Base-by-base conservation (phyloP, 257 asterid species). In the Voacanga thouarsii region DNA sequence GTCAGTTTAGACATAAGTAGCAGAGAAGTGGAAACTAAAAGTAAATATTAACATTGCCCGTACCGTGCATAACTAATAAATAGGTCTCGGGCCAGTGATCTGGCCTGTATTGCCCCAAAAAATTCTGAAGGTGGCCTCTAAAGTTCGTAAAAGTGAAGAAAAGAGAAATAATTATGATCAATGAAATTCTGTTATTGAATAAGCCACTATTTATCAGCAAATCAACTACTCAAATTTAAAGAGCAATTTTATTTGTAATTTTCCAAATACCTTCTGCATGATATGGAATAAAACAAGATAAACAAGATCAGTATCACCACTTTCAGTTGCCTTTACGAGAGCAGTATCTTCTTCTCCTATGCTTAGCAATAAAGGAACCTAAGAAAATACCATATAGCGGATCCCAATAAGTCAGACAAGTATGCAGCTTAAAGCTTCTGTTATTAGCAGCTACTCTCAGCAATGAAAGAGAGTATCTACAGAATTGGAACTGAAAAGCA, bases 241-340 rank as follows among this genome's bases (percentile, higher is more conserved):
- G 33, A 23, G 61, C 26, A 55, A 71, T 72, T 47, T 43, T 12
- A 57, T 60, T 18, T 18, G 12, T 28, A 73, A 78, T 39, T 82
- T 70, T 73, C 43, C 71, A 59, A 79, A 72, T 72, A 93, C 99
- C 99, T 96, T 96, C 79, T 87, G 92, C 97, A 97, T 89, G 75
- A 93, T 88, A 82, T 96, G 97, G 80, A 96, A 94, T 83, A 96
- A 82, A 77, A 93, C 99, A 80, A 96, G 99, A 83, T 93, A 96
- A 57, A 93, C 93, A 49, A 96, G 97, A 90, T 96, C 99, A 19
- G 98, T 96, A 83, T 96, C 99, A 70, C 99, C 98, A 76, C 96
- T 89, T 87, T 96, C 97, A 47, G 89, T 85, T 61, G 97, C 92
- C 91, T 96, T 96, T 77, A 79, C 37, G n/a, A 96, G 96, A 78